Base-by-base conservation (phyloP, 352 stramenopile species). In the Globisporangium viniferum region DNA sequence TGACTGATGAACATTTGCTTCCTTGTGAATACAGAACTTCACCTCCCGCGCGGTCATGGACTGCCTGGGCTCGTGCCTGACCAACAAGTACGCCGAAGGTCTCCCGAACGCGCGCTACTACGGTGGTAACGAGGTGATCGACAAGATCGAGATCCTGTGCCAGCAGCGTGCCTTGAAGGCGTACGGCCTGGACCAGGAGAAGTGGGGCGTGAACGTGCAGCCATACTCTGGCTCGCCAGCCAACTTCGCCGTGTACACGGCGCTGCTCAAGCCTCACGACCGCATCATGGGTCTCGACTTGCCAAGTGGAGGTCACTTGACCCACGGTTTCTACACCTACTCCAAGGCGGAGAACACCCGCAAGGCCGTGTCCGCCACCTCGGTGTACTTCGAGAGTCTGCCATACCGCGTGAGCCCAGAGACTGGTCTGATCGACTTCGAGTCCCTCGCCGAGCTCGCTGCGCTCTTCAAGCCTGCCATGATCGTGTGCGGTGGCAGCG, bases 31-130 rank as follows among this genome's bases (percentile, higher is more conserved):
- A 14, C 48, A 73, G 83, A 99, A 99, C 89, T 99, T 99, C 79
- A 99, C 98, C 35, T 99, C 94, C n/a, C 88, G 90, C 41, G 97
- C 97, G 22, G 97, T 99, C 54, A 98, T 99, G 88, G 96, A 99
- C 68, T 99, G 96, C 78, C 89, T 99, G 54, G 98, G 98, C 70
- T 99, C 94, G 68, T 97, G 91, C 67, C 83, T 99, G 18, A 99
- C 98, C 68, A 99, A 99, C 90, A 99, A 99, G 88, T 99, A 99
- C 80, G 89, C 97, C 24, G 98, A 99, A 78, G 98, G 98, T n/a
- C 83, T 96, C 49, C 94, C 96, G 59, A 91, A 95, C 61, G 88
- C 86, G 61, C 80, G 96, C 51, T 99, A 99, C 85, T 99, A 99
- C 81, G 98, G 98, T 63, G 97, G 97, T 41, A 99, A 99, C 78